Base-by-base conservation (phyloP, 352 stramenopile genomes). In the Pythium graminicola region DNA sequence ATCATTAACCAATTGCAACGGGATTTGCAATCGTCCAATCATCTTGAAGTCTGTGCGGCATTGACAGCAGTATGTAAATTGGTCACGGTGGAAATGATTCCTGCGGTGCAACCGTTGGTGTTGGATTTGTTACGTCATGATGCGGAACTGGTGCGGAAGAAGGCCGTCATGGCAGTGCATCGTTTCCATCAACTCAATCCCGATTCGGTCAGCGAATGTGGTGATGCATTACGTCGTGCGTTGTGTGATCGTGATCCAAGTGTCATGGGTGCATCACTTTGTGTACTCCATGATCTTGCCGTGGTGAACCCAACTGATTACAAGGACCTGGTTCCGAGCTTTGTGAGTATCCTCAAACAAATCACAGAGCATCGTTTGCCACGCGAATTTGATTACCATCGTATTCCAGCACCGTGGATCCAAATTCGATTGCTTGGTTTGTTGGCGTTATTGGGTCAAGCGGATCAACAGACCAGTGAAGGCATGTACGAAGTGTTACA, bases 401-500 rank as follows among this genome's bases (percentile, higher is more conserved):
- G 96, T 41, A 98, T 99, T 41, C 97, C 97, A 5, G 97, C 97
- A 36, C 97, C 97, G 28, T 99, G 97, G 97, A 99, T 99, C 62
- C 97, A 99, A 77, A 98, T 99, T 60, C 86, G 85, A 19, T 67
- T 99, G 33, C 81, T 99, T 17, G 94, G 97, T 50, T 96, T 99
- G 53, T 71, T 99, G 36, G 92, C 92, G 31, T 64, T 98, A 26
- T 76, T 99, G 40, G 97, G 97, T 36, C 87, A 97, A 53, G 91
- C 83, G 3, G 92, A 98, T 61, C 87, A 97, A 64, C 71, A 84
- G 43, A 92, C 92, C 1, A 98, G 84, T 53, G 94, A 99, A 67
- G 96, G 96, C 49, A 99, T 99, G 95, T 99, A 99, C 81, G 96
- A 99, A 79, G 97, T 99, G 48, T 72, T 99, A 27, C 76, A 95